A percentile compares a stretch with the other conserved stretches of the same genome.
Conservation (phyloP, 768 basidiomycete genomes). For the Lactifluus subvellereus region DNA sequence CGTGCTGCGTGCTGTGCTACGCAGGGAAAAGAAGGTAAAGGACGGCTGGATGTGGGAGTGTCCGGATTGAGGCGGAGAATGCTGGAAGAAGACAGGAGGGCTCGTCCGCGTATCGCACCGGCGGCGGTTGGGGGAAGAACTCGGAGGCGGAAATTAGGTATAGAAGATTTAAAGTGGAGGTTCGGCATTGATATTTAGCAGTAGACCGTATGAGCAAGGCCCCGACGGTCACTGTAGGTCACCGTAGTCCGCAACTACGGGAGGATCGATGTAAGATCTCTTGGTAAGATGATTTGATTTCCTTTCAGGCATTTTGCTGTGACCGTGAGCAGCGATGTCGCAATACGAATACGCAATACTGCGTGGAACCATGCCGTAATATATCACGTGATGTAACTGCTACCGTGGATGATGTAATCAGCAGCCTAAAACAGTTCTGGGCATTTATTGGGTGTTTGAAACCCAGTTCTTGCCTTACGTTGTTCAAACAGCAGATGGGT, state of each 20-base stretch:
- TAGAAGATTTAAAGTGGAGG: not conserved
- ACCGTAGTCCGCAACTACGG: too few species aligned
- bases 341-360: not conserved
- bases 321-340: conserved; percentile 17
- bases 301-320: not conserved
- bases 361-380: too few species aligned
- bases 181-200: not conserved
- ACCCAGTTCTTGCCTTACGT: too few species aligned
- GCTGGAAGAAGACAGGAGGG: not conserved
- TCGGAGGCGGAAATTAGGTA: not conserved
- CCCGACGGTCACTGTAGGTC: not conserved
- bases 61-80: not conserved
- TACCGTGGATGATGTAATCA: too few species aligned
- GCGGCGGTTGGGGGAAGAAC: not conserved
- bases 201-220: not conserved
- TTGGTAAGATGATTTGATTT: not conserved
- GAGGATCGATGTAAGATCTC: not conserved
- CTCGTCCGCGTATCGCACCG: not conserved
- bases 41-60: not conserved
- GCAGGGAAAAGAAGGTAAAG: conserved; percentile 51
- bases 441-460: too few species aligned
- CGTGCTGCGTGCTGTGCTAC: conserved; percentile 77
- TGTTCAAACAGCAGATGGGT: too few species aligned
- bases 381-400: not conserved
- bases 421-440: too few species aligned